These are phyloP conservation scores for Neurospora hispaniola DNA, from an alignment of 495 filamentous ascomycete species.

Conservation along the genomic window DNA sequence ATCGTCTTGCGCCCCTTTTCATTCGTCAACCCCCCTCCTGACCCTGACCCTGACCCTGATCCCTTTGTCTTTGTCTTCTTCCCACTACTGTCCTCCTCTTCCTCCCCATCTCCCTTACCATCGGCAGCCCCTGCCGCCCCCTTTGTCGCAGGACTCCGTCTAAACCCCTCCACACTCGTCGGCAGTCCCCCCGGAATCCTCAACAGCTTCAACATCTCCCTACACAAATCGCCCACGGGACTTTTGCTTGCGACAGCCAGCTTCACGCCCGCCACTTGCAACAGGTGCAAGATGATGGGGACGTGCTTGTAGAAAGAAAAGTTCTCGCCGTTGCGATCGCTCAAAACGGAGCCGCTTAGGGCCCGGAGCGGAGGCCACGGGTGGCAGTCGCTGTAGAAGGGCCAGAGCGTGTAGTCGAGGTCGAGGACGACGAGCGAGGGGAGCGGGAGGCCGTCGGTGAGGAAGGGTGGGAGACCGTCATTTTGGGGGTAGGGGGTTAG, in stretches of 20 bases:
- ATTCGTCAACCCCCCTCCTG: background rate
- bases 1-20: constrained; percentile 46
- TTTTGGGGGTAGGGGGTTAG: constrained; percentile 41
- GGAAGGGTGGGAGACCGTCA: constrained; percentile 15
- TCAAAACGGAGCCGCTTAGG: constrained; percentile 35
- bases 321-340: constrained; percentile 59
- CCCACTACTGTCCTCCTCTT: background rate
- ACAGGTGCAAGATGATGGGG: constrained; percentile 55
- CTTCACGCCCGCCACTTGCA: constrained; percentile 40
- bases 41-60: background rate
- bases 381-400: constrained; percentile 94
- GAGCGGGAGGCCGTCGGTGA: constrained; percentile 69
- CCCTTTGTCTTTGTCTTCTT: constrained; percentile 2
- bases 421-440: constrained; percentile 87
- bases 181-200: constrained; percentile 32
- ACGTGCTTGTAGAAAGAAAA: constrained; percentile 78
- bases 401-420: constrained; percentile 95
- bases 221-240: constrained; percentile 64
- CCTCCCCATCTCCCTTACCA: background rate
- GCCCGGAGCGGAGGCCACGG: constrained; percentile 69
- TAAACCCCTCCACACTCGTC: background rate
- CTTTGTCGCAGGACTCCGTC: background rate
- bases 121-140: background rate
- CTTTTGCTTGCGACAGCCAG: constrained; percentile 80
- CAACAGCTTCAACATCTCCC: constrained; percentile 68